Conservation (phyloP, 352 stramenopile genomes). For the Phytophthora lateralis region DNA sequence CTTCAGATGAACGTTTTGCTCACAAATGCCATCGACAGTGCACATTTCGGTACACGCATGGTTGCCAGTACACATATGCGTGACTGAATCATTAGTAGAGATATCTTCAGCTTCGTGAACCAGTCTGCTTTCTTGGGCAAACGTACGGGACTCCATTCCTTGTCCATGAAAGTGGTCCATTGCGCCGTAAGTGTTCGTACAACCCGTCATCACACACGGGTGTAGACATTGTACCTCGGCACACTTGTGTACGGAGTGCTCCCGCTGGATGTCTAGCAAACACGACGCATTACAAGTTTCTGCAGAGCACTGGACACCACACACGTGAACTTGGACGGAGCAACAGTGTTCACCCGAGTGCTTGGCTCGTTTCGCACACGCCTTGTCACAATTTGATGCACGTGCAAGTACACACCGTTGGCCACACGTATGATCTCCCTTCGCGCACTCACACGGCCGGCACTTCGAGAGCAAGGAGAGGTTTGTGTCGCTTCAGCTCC, state of each 20-base stretch:
- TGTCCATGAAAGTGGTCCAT: constrained; percentile 66
- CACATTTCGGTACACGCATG: constrained; percentile 57
- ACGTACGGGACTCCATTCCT: constrained; percentile 11
- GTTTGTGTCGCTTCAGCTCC: not conserved
- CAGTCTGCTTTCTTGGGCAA: constrained; percentile 31
- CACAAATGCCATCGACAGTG: constrained; percentile 56
- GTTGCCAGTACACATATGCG: constrained; percentile 50
- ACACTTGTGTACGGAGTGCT: constrained; percentile 60
- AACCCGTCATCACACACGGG: constrained; percentile 56
- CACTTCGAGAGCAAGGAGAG: constrained; percentile 41
- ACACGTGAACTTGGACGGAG: constrained; percentile 59
- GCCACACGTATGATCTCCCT: constrained; percentile 63
- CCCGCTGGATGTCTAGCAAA: constrained; percentile 46
- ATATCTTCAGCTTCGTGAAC: not conserved
- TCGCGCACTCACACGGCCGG: constrained; percentile 60
- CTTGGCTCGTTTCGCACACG: constrained; percentile 45
- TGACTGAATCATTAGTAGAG: constrained; percentile 7
- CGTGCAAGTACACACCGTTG: constrained; percentile 32
- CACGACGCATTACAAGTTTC: constrained; percentile 42
- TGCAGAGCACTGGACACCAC: constrained; percentile 48
- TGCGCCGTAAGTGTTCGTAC: constrained; percentile 38
- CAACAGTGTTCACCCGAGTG: constrained; percentile 45
- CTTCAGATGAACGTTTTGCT: constrained; percentile 65
- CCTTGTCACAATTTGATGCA: constrained; percentile 52
- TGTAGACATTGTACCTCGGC: constrained; percentile 50